Evolutionary conservation across 805 yeast species (phyloP).

Genomic region (Candida suzukii): DNA sequence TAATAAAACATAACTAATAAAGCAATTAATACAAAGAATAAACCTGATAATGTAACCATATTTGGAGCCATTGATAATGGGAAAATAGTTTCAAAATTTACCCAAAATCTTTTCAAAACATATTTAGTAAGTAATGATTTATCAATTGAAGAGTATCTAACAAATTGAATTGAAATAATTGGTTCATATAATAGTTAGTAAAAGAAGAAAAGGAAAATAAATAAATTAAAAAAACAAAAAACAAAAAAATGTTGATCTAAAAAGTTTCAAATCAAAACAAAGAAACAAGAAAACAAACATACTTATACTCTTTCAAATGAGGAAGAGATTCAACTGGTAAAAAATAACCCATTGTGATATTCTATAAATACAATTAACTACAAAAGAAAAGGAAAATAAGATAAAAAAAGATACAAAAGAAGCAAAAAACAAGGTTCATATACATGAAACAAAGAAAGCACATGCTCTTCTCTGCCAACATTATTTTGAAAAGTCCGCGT

Average conservation of each 20-base stretch:
- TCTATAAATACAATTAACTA: not conserved
- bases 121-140: slow-evolving; percentile 70
- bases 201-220: not conserved
- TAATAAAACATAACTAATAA: slow-evolving; percentile 57
- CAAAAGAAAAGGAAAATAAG: too few species aligned
- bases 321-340: slow-evolving; percentile 35
- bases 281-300: slow-evolving; percentile 9
- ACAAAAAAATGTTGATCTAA: not conserved
- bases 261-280: not conserved
- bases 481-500: too few species aligned
- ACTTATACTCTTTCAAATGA: slow-evolving; percentile 42
- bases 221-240: not conserved
- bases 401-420: too few species aligned
- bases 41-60: slow-evolving; percentile 75
- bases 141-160: slow-evolving; percentile 67
- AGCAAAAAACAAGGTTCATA: too few species aligned
- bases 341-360: slow-evolving; percentile 36
- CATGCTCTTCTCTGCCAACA: too few species aligned
- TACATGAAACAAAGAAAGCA: too few species aligned
- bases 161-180: too few species aligned
- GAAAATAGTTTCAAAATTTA: slow-evolving; percentile 59
- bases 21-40: slow-evolving; percentile 62
- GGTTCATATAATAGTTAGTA: too few species aligned
- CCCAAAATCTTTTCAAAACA: slow-evolving; percentile 80
- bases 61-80: slow-evolving; percentile 93